Evolutionary conservation across 2,329 filamentous ascomycete species (phyloP), one percentile per base, ranked within the genome.

Genomic region (Penicillium polonicum): DNA sequence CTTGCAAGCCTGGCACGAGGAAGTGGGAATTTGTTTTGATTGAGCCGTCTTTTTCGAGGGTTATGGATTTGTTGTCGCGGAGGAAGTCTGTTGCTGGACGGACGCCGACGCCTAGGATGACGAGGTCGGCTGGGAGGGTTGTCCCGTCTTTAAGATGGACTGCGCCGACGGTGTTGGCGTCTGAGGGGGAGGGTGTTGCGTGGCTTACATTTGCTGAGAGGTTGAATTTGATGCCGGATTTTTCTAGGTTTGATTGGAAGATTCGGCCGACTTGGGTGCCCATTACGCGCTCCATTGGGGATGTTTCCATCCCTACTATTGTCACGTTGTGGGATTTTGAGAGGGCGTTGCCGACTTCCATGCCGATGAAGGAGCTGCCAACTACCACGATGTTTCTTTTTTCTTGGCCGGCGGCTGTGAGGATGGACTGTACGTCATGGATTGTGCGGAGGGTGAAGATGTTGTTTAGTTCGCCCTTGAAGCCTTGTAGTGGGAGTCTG

Each of bases 361-460:
- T 95, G 41, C 94, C 94, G 70, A 99, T 99, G 76, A 99, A 99
- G 0, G 91, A 96, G 58, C 89, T 93, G 41, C 94, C 94, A 53
- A 99, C 82, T 15, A 99, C 82, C 46, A 96, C 91, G 64, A 99
- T 86, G 75, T 96, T 97, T 82, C 96, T 97, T 70, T 90, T 88
- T 43, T 90, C 85, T 31, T 82, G 76, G 29, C 84, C 79, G 7
- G 96, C 89, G 7, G 91, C 91, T 1, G 80, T 82, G 27, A 91
- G 82, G 64, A 99, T 97, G 58, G 82, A 82, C 72, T 92, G 85
- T 0, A 88, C 85, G 70, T 97, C 88, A 42, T 87, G 82, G n/a
- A 95, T 80, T 12, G 81, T 87, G 53, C 94, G 86, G 12, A 99
- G 82, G 1, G 89, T 83, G 76, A 97, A 97, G 64, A 97, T 89